Evolutionary conservation across 345 rosid genomes (phyloP).

Genomic region (Gossypium australe): DNA sequence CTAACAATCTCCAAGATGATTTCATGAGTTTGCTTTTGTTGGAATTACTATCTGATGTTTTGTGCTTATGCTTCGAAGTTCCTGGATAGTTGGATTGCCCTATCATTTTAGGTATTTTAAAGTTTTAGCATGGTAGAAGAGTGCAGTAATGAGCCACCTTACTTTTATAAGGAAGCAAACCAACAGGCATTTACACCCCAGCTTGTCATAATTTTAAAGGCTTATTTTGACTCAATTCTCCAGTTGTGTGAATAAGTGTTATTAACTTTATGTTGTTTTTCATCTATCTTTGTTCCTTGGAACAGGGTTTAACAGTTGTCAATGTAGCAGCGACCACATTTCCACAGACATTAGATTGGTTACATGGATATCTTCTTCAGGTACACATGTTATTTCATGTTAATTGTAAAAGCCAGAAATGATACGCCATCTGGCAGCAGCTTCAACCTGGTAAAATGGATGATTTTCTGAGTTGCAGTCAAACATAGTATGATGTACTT

Average conservation of each 20-base stretch:
- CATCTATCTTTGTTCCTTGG: background rate
- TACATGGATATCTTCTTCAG: slow-evolving; percentile 91
- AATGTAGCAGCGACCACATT: slow-evolving; percentile 84
- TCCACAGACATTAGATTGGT: slow-evolving; percentile 79
- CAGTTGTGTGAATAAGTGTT: background rate
- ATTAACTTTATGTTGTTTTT: background rate
- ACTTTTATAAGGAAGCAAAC: background rate
- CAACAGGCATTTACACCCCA: background rate
- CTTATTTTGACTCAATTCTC: background rate
- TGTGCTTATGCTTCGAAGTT: background rate
- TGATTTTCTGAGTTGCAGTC: background rate
- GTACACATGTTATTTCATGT: slow-evolving; percentile 27
- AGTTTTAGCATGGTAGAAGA: background rate
- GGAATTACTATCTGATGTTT: background rate
- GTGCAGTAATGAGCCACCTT: background rate
- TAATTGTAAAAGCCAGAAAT: background rate
- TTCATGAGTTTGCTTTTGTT: background rate
- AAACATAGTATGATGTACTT: background rate
- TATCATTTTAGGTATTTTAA: background rate
- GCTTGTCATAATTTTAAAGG: background rate
- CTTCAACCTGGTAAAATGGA: background rate
- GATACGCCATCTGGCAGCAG: background rate
- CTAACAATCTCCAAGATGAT: background rate
- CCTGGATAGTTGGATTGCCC: background rate
- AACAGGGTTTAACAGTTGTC: slow-evolving; percentile 67